phyloP scores from a whole-genome alignment of 441 rosid species.

The Brassica hybrid region DNA sequence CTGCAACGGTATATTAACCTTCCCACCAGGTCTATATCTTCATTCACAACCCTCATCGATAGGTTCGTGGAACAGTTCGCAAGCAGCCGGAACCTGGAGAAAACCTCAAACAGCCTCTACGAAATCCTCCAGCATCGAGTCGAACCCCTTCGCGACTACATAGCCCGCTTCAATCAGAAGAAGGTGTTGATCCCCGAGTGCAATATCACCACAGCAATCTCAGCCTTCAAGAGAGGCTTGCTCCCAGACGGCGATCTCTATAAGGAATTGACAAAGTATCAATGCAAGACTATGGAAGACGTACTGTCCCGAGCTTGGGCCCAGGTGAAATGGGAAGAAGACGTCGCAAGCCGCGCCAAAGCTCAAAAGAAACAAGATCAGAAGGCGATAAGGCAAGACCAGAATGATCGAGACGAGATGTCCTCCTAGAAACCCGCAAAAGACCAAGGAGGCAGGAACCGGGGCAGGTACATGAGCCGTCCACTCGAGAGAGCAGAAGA shows the following conservation, averaged over 20 bases:
- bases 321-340: background rate
- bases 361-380: background rate
- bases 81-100: background rate
- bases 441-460: background rate
- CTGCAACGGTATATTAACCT: background rate
- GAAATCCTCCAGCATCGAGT: background rate
- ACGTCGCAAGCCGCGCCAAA: background rate
- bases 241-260: background rate
- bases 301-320: background rate
- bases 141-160: background rate
- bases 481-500: background rate
- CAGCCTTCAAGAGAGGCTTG: background rate
- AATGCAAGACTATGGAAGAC: background rate
- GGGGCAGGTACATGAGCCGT: background rate
- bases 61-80: background rate
- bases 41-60: background rate
- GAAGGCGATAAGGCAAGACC: background rate
- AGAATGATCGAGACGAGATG: background rate
- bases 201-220: background rate
- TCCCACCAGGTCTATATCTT: background rate
- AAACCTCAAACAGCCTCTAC: background rate
- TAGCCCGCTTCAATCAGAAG: background rate
- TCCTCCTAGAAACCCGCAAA: background rate
- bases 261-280: background rate
- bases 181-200: background rate